Percentiles rank a stretch among this genome's conserved stretches.
Conservation (phyloP, 2,329 filamentous ascomycete genomes). For the Xylariaceae sp. region DNA sequence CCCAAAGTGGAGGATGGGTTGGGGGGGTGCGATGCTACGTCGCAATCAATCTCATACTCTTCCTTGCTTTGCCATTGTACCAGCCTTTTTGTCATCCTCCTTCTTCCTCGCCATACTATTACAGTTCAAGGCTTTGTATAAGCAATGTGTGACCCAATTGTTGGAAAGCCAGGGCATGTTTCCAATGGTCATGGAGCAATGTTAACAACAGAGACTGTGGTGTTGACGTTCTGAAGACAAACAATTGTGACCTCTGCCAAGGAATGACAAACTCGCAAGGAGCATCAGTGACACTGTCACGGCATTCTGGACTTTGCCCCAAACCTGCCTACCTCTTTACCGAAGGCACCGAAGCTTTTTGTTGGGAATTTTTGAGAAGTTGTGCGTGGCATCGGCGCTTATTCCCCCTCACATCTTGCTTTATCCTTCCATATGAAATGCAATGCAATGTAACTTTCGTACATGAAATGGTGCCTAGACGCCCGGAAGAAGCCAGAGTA, state of each 20-base stretch:
- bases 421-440: not conserved
- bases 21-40: constrained; percentile 9
- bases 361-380: not conserved
- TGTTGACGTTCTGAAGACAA: not conserved
- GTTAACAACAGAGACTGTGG: not conserved
- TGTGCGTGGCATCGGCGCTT: not conserved
- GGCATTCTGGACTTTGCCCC: not conserved
- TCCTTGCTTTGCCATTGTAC: not conserved
- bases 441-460: constrained; percentile 14
- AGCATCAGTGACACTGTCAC: not conserved
- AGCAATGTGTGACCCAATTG: constrained; percentile 12
- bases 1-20: constrained; percentile 7
- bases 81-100: not conserved
- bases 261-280: not conserved
- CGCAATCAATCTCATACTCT: constrained; percentile 9
- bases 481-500: constrained; percentile 15
- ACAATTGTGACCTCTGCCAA: not conserved
- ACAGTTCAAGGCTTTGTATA: constrained; percentile 8
- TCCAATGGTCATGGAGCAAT: not conserved
- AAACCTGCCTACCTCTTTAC: not conserved
- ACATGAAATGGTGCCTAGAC: constrained; percentile 13
- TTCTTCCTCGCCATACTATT: too few species aligned
- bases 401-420: not conserved
- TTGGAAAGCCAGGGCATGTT: constrained; percentile 7
- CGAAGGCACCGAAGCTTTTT: not conserved